phyloP scores from a whole-genome alignment of 2,329 filamentous ascomycete genomes.

The Alternaria solani region DNA sequence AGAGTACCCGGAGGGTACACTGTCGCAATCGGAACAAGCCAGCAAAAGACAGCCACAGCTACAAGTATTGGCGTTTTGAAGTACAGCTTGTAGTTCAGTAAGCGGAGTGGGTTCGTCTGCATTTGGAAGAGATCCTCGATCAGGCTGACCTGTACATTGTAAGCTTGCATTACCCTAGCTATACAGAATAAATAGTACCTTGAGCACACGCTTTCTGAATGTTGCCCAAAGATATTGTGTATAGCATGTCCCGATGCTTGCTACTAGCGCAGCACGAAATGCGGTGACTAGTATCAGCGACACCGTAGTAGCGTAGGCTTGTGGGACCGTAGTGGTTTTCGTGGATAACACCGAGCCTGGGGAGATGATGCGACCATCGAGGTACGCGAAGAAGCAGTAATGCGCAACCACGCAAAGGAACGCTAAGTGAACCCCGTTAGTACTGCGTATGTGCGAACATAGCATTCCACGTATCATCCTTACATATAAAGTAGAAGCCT shows the following conservation, averaged over 20 bases:
- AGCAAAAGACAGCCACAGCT: neutral
- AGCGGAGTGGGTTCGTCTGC: neutral
- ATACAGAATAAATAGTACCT: too few relatives aligned
- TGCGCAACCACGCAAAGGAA: too few relatives aligned
- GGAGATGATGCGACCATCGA: too few relatives aligned
- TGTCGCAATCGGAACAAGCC: neutral
- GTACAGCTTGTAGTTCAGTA: neutral
- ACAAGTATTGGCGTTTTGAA: neutral
- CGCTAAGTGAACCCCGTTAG: too few relatives aligned
- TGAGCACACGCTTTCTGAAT: too few relatives aligned
- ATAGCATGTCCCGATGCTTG: neutral
- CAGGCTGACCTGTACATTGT: neutral
- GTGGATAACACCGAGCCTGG: too few relatives aligned
- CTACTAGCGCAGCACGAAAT: neutral
- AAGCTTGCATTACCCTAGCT: too few relatives aligned
- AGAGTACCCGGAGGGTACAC: neutral
- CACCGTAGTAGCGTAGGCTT: neutral
- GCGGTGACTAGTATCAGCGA: neutral
- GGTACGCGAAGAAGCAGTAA: too few relatives aligned
- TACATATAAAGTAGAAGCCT: too few relatives aligned
- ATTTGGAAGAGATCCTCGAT: neutral
- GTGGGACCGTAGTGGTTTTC: too few relatives aligned
- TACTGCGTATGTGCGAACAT: fast-evolving
- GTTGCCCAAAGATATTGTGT: neutral
- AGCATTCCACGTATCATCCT: fast-evolving